Percentiles rank a stretch among this genome's conserved stretches.
These are phyloP conservation scores for Xylaria scruposa DNA, from an alignment of 495 filamentous ascomycete genomes.

Conservation along the genomic window DNA sequence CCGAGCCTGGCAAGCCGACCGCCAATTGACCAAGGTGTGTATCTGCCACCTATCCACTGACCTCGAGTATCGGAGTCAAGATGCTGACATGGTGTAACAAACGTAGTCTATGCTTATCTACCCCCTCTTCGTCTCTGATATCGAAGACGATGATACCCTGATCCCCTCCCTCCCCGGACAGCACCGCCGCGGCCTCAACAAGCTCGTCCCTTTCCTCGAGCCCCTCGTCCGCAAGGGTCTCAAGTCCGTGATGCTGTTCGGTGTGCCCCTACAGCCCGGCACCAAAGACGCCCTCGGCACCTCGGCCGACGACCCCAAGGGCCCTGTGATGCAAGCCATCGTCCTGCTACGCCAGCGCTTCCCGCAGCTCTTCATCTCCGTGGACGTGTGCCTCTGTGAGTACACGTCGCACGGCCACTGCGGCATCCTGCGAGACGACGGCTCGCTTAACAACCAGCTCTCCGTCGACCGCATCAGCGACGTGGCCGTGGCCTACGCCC, in stretches of 20 bases:
- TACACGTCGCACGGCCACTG: conserved; percentile 99
- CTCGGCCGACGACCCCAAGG: conserved; percentile 89
- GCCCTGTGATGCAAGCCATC: conserved; percentile 88
- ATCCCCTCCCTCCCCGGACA: conserved; percentile 92
- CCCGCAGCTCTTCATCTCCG: conserved; percentile 85
- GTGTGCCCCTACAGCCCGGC: conserved; percentile 79
- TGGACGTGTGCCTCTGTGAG: conserved; percentile 96
- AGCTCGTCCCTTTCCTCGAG: conserved; percentile 79
- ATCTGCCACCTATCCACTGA: not conserved
- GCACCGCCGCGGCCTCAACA: conserved; percentile 85
- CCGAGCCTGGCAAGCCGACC: conserved; percentile 92
- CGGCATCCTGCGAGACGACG: conserved; percentile 91
- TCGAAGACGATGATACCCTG: conserved; percentile 86
- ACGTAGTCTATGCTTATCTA: conserved; percentile 94
- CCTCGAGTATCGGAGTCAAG: not conserved
- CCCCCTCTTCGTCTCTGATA: conserved; percentile 94
- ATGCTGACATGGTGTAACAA: not conserved
- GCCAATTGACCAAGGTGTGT: conserved; percentile 91
- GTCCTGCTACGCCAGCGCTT: conserved; percentile 80
- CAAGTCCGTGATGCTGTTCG: conserved; percentile 91
- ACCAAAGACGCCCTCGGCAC: conserved; percentile 92
- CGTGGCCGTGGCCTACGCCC: conserved; percentile 90
- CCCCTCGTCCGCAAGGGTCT: conserved; percentile 89
- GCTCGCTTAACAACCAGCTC: conserved; percentile 86
- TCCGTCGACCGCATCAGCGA: conserved; percentile 93